Conservation (phyloP, 306 rosid genomes). For the Spatholobus suberectus region DNA sequence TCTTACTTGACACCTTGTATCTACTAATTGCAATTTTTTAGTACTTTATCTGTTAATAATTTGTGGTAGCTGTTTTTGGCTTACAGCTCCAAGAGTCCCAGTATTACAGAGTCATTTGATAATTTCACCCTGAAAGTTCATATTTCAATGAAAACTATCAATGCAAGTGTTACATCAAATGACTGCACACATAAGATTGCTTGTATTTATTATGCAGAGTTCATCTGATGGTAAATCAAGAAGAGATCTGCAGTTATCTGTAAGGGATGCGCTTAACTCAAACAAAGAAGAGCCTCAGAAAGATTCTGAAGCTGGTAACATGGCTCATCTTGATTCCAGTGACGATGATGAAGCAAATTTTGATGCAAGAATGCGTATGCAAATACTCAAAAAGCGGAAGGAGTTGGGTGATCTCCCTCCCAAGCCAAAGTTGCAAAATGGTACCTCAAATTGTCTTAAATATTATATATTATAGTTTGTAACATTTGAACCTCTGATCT, state of each 20-base stretch:
- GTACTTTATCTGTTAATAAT: constrained; percentile 11
- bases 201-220: constrained; percentile 54
- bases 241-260: constrained; percentile 80
- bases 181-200: background rate
- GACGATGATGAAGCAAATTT: constrained; percentile 78
- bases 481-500: constrained; percentile 36
- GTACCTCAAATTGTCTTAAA: constrained; percentile 48
- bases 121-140: constrained; percentile 21
- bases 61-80: constrained; percentile 20
- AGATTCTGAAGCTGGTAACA: constrained; percentile 53
- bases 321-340: constrained; percentile 49
- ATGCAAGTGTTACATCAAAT: background rate
- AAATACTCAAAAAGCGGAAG: constrained; percentile 75
- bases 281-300: constrained; percentile 74
- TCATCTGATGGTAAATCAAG: constrained; percentile 49
- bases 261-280: constrained; percentile 77
- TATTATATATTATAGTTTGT: constrained; percentile 31
- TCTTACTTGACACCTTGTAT: constrained; percentile 31
- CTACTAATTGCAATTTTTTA: background rate
- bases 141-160: constrained; percentile 23
- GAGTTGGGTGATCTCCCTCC: constrained; percentile 77
- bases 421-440: constrained; percentile 63
- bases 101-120: constrained; percentile 3
- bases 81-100: constrained; percentile 3
- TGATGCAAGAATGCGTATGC: constrained; percentile 88